Evolutionary conservation across 2,329 filamentous ascomycete species (phyloP), one percentile per base, ranked within the genome.

Genomic region (Fusarium compactum): DNA sequence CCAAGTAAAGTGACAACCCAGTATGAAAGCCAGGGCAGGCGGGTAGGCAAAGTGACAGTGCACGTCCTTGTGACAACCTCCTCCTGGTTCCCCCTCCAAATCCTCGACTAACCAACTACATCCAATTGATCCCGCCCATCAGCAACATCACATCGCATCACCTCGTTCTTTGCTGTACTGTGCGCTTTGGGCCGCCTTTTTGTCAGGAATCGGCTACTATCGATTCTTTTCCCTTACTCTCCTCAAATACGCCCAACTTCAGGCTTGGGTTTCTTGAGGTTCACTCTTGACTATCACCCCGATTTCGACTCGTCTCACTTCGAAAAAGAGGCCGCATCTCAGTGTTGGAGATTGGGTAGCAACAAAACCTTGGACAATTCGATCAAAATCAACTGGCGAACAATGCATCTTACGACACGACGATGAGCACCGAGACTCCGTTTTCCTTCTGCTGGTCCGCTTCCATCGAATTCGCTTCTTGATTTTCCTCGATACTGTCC

Each of bases 391-490:
- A 70, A 58, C 64, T 59, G 66, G 69, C 69, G 61, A 72, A 79
- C 74, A 75, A 82, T 80, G 78, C 78, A 73, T 77, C 74, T 78
- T 74, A 76, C 76, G 77, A 79, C 76, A 83, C 83, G 80, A 87
- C 85, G 80, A 88, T 88, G 86, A 87, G 83, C 83, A 84, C 81
- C 83, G 80, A 82, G 80, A 82, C 81, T 80, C 79, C 78, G 75
- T 80, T 81, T 79, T 83, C 82, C 79, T 82, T 80, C 79, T 82
- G 76, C 77, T 76, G 82, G 85, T 82, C 81, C 82, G 84, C 82
- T 79, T 82, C 84, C 82, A 85, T 85, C 81, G 82, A 83, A 82
- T 85, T 84, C 81, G 80, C 82, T 84, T 84, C 81, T 82, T 87
- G 83, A 87, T 83, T 83, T 81, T 71, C 53, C 60, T 62, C 51